Evolutionary conservation across 2,329 filamentous ascomycete species (phyloP).

Genomic region (Rosellinia necatrix): DNA sequence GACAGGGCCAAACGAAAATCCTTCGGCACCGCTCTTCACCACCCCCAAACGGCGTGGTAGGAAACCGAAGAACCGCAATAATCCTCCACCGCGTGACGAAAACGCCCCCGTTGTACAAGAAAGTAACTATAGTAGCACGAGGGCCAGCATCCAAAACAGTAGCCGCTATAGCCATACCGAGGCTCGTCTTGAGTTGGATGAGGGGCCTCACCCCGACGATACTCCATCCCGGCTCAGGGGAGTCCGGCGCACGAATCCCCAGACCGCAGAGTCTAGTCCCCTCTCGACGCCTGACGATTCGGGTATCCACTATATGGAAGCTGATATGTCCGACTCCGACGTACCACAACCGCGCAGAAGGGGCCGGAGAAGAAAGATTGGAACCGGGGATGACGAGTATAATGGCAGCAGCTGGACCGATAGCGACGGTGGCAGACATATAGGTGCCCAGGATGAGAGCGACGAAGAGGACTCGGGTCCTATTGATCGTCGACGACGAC

Average conservation of each 20-base stretch:
- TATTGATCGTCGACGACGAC: slow-evolving; percentile 30
- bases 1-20: slow-evolving; percentile 27
- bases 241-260: slow-evolving; percentile 25
- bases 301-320: slow-evolving; percentile 18
- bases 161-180: slow-evolving; percentile 36
- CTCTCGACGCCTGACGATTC: slow-evolving; percentile 35
- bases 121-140: slow-evolving; percentile 19
- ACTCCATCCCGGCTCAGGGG: slow-evolving; percentile 32
- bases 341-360: slow-evolving; percentile 22
- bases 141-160: slow-evolving; percentile 20
- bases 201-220: slow-evolving; percentile 28
- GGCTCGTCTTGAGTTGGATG: slow-evolving; percentile 35
- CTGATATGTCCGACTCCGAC: slow-evolving; percentile 34
- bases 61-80: slow-evolving; percentile 31
- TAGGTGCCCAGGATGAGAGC: slow-evolving; percentile 29
- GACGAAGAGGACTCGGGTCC: slow-evolving; percentile 34
- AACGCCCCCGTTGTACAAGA: slow-evolving; percentile 8
- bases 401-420: slow-evolving; percentile 38
- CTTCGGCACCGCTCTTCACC: slow-evolving; percentile 14
- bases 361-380: slow-evolving; percentile 26
- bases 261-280: slow-evolving; percentile 35
- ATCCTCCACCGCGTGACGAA: not conserved
- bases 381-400: slow-evolving; percentile 36
- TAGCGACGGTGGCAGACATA: slow-evolving; percentile 31
- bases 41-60: slow-evolving; percentile 36